phyloP scores from a whole-genome alignment of 2,329 filamentous ascomycete species.

The Tolypocladium paradoxum region DNA sequence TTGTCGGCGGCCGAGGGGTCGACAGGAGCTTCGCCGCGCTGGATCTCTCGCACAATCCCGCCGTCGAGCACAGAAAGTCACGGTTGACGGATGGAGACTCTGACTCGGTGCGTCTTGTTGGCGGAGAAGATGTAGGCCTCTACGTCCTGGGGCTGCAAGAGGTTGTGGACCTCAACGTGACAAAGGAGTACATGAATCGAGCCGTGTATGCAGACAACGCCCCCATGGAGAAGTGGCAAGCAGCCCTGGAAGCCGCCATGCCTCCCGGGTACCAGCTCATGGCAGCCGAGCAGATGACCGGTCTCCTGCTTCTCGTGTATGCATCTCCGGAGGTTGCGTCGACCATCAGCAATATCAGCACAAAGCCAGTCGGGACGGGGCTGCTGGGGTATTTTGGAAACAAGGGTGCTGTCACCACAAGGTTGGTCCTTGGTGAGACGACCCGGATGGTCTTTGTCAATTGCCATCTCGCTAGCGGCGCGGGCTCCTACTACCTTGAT shows the following conservation, averaged over 20 bases:
- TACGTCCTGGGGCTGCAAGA: constrained; percentile 91
- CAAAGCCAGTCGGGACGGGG: constrained; percentile 75
- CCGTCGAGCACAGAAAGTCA: constrained; percentile 19
- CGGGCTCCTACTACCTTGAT: constrained; percentile 66
- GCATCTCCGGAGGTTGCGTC: constrained; percentile 66
- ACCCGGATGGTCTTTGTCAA: constrained; percentile 86
- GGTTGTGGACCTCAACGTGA: constrained; percentile 73
- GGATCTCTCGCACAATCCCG: constrained; percentile 28
- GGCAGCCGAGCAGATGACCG: constrained; percentile 75
- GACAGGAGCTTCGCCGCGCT: constrained; percentile 51
- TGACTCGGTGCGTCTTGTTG: constrained; percentile 33
- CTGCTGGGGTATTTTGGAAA: constrained; percentile 91
- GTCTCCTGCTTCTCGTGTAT: constrained; percentile 74
- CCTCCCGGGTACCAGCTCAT: constrained; percentile 69
- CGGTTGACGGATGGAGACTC: constrained; percentile 24
- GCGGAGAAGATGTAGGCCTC: constrained; percentile 64
- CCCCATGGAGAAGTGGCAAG: constrained; percentile 69
- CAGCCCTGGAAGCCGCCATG: constrained; percentile 60
- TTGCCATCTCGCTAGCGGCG: constrained; percentile 80
- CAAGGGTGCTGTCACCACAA: constrained; percentile 77
- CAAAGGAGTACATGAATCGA: constrained; percentile 63
- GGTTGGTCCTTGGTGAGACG: constrained; percentile 79
- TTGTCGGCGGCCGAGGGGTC: constrained; percentile 65
- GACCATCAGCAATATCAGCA: constrained; percentile 72
- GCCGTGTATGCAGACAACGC: constrained; percentile 60